Base-by-base conservation (phyloP, 805 yeast genomes). In the Nakazawaea holstii region DNA sequence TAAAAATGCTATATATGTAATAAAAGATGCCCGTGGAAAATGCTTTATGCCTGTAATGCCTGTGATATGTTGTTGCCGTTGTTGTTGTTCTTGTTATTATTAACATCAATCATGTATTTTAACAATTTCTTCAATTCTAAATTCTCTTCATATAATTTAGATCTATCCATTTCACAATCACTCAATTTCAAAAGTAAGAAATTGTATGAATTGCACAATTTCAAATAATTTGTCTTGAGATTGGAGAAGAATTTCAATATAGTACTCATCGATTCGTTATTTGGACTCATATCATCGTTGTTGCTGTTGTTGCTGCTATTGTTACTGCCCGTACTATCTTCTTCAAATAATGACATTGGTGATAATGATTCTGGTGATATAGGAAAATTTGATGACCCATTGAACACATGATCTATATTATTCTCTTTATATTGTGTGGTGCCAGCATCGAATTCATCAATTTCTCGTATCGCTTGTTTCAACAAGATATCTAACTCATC, bases 81-180 rank as follows among this genome's bases (percentile, higher is more conserved):
- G 45, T 27, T 35, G 24, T 27, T 35, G 26, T 33, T 26, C 10
- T 20, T 14, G 17, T 13, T 17, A 27, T 45, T 40, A 17, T 46
- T 46, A 36, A 40, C 40, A 30, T 46, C 49, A 27, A 46, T 35
- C 49, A 46, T 46, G 32, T 46, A 41, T 35, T 59, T 61, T 40
- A 60, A 47, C 30, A 58, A 49, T 10, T 55, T 50, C 38, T 59
- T 60, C 46, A 59, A 45, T 31, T 60, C 59, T 38, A 51, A 55
- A 42, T 62, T 58, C 45, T 60, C 57, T 9, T 53, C 45, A 20
- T 48, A 49, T 33, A 55, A 36, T 26, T 52, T 52, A 11, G 49
- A 48, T 46, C 53, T 58, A 40, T 59, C 62, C 33, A 53, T 50
- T 46, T 58, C 58, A 13, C 54, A 48, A 27, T 53, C 58, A 30